Conservation (phyloP, 495 filamentous ascomycete genomes). For the Penicillium silybi region DNA sequence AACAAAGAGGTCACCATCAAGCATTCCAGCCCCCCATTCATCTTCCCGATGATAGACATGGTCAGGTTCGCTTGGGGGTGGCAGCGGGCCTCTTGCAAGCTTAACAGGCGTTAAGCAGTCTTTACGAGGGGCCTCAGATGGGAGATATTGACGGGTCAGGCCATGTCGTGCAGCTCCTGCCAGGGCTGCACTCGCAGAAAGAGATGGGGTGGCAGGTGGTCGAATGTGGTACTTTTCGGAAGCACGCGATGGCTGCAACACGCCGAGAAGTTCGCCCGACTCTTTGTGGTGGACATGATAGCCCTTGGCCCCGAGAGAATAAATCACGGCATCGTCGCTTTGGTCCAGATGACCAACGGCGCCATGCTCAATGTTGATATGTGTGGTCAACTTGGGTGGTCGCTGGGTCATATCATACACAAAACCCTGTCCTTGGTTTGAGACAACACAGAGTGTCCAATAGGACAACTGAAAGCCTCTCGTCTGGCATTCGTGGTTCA, state of each 20-base stretch:
- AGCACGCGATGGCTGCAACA: slow-evolving; percentile 25
- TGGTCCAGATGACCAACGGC: slow-evolving; percentile 40
- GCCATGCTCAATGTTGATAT: slow-evolving; percentile 27
- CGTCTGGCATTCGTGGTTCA: slow-evolving; percentile 36
- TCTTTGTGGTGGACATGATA: slow-evolving; percentile 34
- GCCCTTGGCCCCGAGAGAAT: slow-evolving; percentile 34
- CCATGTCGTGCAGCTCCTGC: slow-evolving; percentile 18
- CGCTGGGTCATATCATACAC: slow-evolving; percentile 40
- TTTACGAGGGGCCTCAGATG: slow-evolving; percentile 13
- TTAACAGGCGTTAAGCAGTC: slow-evolving; percentile 25
- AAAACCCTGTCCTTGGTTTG: slow-evolving; percentile 35
- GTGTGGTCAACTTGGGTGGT: slow-evolving; percentile 28
- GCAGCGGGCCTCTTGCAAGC: slow-evolving; percentile 24
- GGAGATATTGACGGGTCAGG: slow-evolving; percentile 8
- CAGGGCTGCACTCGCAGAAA: slow-evolving; percentile 13
- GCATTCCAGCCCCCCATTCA: slow-evolving; percentile 41
- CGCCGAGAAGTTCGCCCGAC: slow-evolving; percentile 26
- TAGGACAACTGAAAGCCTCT: slow-evolving; percentile 40
- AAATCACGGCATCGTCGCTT: slow-evolving; percentile 33
- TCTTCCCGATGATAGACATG: slow-evolving; percentile 29
- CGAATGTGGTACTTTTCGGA: slow-evolving; percentile 31
- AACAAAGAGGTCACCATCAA: slow-evolving; percentile 33
- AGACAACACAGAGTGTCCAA: slow-evolving; percentile 39
- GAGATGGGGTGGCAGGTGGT: slow-evolving; percentile 15
- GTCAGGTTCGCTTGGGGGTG: slow-evolving; percentile 20